These are phyloP conservation scores for Irpex rosettiformis DNA, from an alignment of 1,284 basidiomycete genomes.

Conservation along the genomic window DNA sequence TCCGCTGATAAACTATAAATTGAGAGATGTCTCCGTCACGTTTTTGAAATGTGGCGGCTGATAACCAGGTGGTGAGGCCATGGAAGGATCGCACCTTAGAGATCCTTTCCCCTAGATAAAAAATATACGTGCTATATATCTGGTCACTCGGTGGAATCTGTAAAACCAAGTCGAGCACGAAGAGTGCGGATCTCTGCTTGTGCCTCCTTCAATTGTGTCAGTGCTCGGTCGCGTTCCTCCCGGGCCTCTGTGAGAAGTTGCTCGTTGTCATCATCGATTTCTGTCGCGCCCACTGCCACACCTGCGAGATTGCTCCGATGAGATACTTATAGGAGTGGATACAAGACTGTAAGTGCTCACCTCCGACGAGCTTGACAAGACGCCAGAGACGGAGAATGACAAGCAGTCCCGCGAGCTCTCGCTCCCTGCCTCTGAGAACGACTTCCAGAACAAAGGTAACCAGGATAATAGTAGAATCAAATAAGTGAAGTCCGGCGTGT, in stretches of 20 bases:
- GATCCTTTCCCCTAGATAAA: neutral
- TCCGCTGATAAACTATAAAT: neutral
- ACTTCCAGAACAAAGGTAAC: conserved; percentile 72
- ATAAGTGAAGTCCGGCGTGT: conserved; percentile 62
- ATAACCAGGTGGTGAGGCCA: neutral
- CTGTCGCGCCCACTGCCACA: conserved; percentile 71
- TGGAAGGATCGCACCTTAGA: too few relatives aligned
- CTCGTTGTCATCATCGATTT: conserved; percentile 52
- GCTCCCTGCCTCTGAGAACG: conserved; percentile 58
- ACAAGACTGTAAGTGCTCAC: conserved; percentile 34
- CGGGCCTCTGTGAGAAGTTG: conserved; percentile 46
- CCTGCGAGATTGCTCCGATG: conserved; percentile 41
- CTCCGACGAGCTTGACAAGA: conserved; percentile 73
- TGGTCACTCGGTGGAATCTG: conserved; percentile 10
- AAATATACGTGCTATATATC: neutral
- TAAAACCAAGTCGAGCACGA: conserved; percentile 29
- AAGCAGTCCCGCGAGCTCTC: conserved; percentile 67
- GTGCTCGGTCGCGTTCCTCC: conserved; percentile 42
- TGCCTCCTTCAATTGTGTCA: conserved; percentile 25
- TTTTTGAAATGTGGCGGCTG: neutral
- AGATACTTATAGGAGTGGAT: conserved; percentile 1
- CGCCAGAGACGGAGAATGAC: conserved; percentile 76
- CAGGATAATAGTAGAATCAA: conserved; percentile 69
- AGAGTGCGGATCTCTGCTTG: conserved; percentile 38
- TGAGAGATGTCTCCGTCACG: neutral